Evolutionary conservation across 2,329 filamentous ascomycete genomes (phyloP).

Genomic region (Fonsecaea nubica): DNA sequence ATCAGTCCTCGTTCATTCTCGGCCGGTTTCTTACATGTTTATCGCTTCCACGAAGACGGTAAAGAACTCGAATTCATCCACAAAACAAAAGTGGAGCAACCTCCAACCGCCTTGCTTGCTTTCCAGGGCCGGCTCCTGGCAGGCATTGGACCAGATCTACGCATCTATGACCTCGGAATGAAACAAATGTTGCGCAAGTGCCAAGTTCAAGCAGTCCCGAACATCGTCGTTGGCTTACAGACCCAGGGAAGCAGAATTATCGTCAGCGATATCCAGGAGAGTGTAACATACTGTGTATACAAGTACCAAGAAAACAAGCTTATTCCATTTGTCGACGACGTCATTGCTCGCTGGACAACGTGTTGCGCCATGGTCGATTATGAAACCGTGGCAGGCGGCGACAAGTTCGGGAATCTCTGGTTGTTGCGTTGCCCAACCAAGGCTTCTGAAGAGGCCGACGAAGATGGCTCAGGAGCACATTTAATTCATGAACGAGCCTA

Average conservation of each 20-base stretch:
- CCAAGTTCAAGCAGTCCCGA: constrained; percentile 77
- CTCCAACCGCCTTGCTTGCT: constrained; percentile 84
- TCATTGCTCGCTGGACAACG: constrained; percentile 86
- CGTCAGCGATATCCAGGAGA: constrained; percentile 90
- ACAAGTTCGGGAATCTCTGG: constrained; percentile 98
- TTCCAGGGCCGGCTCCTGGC: constrained; percentile 91
- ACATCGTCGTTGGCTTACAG: constrained; percentile 85
- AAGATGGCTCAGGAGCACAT: constrained; percentile 87
- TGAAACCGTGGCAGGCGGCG: constrained; percentile 89
- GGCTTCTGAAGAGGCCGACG: constrained; percentile 86
- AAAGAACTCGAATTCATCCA: constrained; percentile 90
- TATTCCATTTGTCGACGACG: constrained; percentile 92
- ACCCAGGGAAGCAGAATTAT: constrained; percentile 91
- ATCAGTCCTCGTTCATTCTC: constrained; percentile 76
- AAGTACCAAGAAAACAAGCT: constrained; percentile 89
- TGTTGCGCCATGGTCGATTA: constrained; percentile 95
- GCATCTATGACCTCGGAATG: constrained; percentile 92
- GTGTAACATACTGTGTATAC: constrained; percentile 89
- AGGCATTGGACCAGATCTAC: constrained; percentile 81
- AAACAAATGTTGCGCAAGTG: constrained; percentile 91
- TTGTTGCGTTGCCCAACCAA: constrained; percentile 86
- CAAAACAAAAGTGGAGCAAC: constrained; percentile 90
- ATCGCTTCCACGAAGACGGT: constrained; percentile 87
- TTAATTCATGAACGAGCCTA: constrained; percentile 90
- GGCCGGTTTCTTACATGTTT: constrained; percentile 88